phyloP scores from a whole-genome alignment of 176 grass and related monocot species.

The Calamus simplicifolius region DNA sequence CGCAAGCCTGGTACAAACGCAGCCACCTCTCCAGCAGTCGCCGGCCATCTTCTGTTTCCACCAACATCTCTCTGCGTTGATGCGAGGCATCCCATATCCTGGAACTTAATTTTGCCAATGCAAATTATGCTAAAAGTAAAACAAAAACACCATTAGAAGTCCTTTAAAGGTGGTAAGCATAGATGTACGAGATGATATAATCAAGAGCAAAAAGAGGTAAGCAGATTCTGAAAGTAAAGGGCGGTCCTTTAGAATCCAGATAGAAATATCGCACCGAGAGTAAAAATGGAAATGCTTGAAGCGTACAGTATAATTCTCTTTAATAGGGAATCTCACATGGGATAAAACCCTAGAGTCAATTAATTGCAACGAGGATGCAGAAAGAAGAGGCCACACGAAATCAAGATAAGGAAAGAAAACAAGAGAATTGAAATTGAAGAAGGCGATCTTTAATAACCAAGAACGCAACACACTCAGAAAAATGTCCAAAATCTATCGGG shows the following conservation, averaged over 20 bases:
- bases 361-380: background rate
- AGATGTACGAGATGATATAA: background rate
- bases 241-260: too few relatives aligned
- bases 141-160: too few relatives aligned
- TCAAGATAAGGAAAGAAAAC: too few relatives aligned
- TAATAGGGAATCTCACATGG: constrained; percentile 1
- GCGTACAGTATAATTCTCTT: background rate
- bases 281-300: too few relatives aligned
- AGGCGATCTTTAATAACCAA: too few relatives aligned
- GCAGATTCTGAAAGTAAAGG: background rate
- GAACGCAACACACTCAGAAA: too few relatives aligned
- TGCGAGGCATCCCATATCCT: constrained; percentile 16
- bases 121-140: too few relatives aligned
- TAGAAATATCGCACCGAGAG: too few relatives aligned
- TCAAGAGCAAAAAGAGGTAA: background rate
- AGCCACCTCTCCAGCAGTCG: constrained; percentile 13
- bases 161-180: too few relatives aligned
- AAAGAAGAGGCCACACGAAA: too few relatives aligned
- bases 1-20: constrained; percentile 23
- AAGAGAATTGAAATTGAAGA: too few relatives aligned
- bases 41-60: constrained; percentile 9
- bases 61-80: constrained; percentile 7
- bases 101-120: background rate
- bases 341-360: constrained; percentile 7
- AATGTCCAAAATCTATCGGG: too few relatives aligned